Base-by-base conservation (phyloP, 192 early-diverging fungal genomes). In the Spinellus fusiger region DNA sequence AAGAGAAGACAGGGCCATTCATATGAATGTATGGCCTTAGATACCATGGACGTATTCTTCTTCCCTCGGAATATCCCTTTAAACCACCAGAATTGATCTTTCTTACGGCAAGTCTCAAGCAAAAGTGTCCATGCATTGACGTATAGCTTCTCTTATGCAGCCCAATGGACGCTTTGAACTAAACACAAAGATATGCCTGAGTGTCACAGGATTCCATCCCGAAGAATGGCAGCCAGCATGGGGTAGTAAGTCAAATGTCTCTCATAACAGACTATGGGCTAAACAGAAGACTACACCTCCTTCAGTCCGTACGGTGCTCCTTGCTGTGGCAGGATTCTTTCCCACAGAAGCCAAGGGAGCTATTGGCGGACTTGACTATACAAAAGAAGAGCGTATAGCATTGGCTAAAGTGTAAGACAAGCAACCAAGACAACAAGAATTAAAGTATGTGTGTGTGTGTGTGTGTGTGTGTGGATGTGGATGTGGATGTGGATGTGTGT, bases 221-320 rank as follows among this genome's bases (percentile, higher is more conserved):
- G 92, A 98, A 69, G 88, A 81, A 56, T 97, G 96, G 95, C 85
- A 93, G 61, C 96, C 96, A 5, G 92, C 94, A 10, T 98, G 96
- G 96, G 95, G 93, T 12, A 90, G 80, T 82, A 65, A 57, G 75
- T 78, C 23, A n/a, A 6, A 18, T 31, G 1, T 32, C 13, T 37
- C 0, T 3, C 34, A 0, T 32, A 13, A 18, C 37, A 15, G 35
- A 29, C 28, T 18, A 31, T 46, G 28, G 40, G 9, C 1, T n/a
- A 12, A 12, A 26, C 15, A 20, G n/a, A 2, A 53, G 27, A 26
- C 5, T 22, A 23, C 7, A 16, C n/a, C 15, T 16, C 12, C 20
- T 37, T 13, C 59, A 83, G 81, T 98, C 32, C 86, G 92, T 10
- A 93, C 90, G 7, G 93, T 95, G 5, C 64, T 98, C 38, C 81